phyloP scores from a whole-genome alignment of 192 early-diverging fungal species.

The Phycomyces blakesleeanus region DNA sequence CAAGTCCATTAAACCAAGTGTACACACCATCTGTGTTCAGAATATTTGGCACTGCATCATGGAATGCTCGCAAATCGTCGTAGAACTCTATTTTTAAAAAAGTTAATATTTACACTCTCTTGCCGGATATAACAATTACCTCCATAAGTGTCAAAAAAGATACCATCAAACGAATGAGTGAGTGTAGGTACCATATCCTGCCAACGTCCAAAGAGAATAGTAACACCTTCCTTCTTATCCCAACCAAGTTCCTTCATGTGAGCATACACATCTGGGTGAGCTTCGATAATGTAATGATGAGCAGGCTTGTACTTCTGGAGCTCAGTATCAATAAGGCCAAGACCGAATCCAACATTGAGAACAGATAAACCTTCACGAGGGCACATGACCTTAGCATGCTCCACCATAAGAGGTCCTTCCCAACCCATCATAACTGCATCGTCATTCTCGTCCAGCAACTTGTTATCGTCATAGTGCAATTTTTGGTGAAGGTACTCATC shows the following conservation, averaged over 20 bases:
- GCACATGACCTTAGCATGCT: constrained; percentile 78
- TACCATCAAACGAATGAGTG: constrained; percentile 76
- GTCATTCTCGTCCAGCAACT: constrained; percentile 77
- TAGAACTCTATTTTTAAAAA: constrained; percentile 66
- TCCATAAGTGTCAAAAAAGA: constrained; percentile 94
- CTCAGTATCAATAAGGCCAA: constrained; percentile 85
- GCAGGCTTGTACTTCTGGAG: constrained; percentile 71
- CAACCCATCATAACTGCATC: constrained; percentile 99
- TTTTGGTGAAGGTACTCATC: constrained; percentile 73
- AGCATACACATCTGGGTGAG: constrained; percentile 93
- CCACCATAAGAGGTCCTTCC: constrained; percentile 90
- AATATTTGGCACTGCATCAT: constrained; percentile 69
- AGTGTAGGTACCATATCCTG: constrained; percentile 79
- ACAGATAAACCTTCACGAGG: constrained; percentile 54
- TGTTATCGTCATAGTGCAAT: constrained; percentile 77
- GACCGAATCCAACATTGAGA: constrained; percentile 83
- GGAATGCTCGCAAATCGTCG: constrained; percentile 75
- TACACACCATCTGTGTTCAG: constrained; percentile 76
- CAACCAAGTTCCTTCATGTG: constrained; percentile 82
- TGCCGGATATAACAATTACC: constrained; percentile 10
- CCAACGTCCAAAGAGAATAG: constrained; percentile 89
- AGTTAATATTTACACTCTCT: not conserved
- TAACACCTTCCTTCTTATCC: constrained; percentile 80
- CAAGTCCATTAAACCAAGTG: constrained; percentile 93
- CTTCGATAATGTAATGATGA: constrained; percentile 91